Evolutionary conservation across 225 moss, liverwort and hornwort genomes (phyloP).

Genomic region (Anthoceros angustus): DNA sequence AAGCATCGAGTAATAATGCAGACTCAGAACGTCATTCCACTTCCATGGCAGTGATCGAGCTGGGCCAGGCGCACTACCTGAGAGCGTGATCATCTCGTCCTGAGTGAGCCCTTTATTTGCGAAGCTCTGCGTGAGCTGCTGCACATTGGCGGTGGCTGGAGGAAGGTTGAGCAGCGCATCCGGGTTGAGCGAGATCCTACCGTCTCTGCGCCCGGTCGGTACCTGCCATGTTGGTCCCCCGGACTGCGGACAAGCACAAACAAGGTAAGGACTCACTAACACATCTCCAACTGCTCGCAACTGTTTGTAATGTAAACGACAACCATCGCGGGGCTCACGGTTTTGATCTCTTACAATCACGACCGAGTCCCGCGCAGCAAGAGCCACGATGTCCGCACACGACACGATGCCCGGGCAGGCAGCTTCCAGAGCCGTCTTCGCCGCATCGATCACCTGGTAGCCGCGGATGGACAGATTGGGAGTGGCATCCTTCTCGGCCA

Average conservation of each 20-base stretch:
- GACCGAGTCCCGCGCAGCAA: slow-evolving; percentile 15
- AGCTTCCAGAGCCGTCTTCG: slow-evolving; percentile 16
- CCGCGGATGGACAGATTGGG: slow-evolving; percentile 20
- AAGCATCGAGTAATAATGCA: not conserved
- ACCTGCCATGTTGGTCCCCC: slow-evolving; percentile 5
- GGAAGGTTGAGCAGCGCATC: slow-evolving; percentile 13
- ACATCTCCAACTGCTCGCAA: not conserved
- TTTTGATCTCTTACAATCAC: slow-evolving; percentile 7
- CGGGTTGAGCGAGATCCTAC: slow-evolving; percentile 8
- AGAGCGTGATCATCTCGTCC: slow-evolving; percentile 15
- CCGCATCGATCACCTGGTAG: slow-evolving; percentile 19
- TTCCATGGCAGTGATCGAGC: not conserved
- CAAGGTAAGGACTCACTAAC: not conserved
- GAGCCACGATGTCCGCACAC: slow-evolving; percentile 32
- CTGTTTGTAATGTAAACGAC: not conserved
- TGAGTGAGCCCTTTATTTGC: slow-evolving; percentile 6
- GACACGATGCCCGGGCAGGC: slow-evolving; percentile 20
- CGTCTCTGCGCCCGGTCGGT: slow-evolving; percentile 19
- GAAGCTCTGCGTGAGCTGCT: slow-evolving; percentile 4
- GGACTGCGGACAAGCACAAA: slow-evolving; percentile 4
- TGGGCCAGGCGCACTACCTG: slow-evolving; percentile 14
- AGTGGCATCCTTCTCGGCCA: slow-evolving; percentile 14
- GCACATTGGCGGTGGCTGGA: not conserved
- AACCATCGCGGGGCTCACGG: not conserved
- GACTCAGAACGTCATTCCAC: not conserved